Evolutionary conservation across 352 stramenopile species (phyloP).

Genomic region (Globisporangium ultimum): DNA sequence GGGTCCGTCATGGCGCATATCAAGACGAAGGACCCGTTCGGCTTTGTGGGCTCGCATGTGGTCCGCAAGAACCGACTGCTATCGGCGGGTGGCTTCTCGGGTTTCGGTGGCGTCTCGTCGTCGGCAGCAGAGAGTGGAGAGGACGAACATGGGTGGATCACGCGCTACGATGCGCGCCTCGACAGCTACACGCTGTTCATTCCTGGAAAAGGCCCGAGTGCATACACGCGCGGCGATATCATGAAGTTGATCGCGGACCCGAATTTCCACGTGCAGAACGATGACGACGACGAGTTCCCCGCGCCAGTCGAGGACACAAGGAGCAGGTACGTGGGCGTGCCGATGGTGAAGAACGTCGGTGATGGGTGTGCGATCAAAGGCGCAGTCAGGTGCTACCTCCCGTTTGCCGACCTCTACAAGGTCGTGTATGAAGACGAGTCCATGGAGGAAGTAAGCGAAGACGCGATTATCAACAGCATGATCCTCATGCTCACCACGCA

Average conservation of each 20-base stretch:
- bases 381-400: constrained; percentile 48
- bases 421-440: constrained; percentile 52
- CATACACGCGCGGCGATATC: constrained; percentile 49
- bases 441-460: constrained; percentile 43
- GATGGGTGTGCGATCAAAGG: constrained; percentile 15
- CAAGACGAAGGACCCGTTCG: constrained; percentile 54
- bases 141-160: constrained; percentile 64
- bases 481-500: constrained; percentile 34
- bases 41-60: constrained; percentile 61
- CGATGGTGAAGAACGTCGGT: constrained; percentile 20
- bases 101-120: constrained; percentile 3
- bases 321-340: constrained; percentile 52
- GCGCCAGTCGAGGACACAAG: constrained; percentile 44
- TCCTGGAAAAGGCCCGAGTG: constrained; percentile 26
- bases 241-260: constrained; percentile 58
- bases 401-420: constrained; percentile 55
- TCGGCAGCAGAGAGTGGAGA: constrained; percentile 5
- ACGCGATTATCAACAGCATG: constrained; percentile 59
- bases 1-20: constrained; percentile 16
- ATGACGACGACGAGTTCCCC: constrained; percentile 42
- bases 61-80: constrained; percentile 21
- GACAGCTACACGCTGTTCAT: constrained; percentile 72
- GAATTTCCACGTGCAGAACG: constrained; percentile 45
- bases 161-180: constrained; percentile 53
- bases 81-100: not conserved